Base-by-base conservation (phyloP, 768 basidiomycete genomes). In the Tubosaeta brunneosetosa region DNA sequence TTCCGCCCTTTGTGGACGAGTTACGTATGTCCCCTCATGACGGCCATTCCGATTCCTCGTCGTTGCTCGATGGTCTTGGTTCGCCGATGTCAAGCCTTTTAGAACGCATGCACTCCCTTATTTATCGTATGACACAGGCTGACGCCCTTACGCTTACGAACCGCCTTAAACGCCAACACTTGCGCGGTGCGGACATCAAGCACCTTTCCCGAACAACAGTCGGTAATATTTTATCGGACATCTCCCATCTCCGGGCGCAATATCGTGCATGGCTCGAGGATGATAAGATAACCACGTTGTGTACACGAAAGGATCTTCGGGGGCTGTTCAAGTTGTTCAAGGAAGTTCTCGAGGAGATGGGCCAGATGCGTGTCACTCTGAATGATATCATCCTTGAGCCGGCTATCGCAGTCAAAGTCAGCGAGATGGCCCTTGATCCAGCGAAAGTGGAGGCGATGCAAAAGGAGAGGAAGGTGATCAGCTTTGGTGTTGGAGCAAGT, bases 371-470 rank as follows among this genome's bases (percentile, higher is more conserved):
- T 47, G 81, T 84, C 32, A 80, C 85, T 36, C 72, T 98, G 56
- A 99, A 99, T 64, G 87, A 94, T 51, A 77, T 97, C 41, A 86
- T 93, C 44, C 78, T 99, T 22, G 93, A 98, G 52, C 97, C 97
- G 16, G 70, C 79, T 1, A 74, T 84, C 34, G 94, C 94, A 5
- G 58, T 68, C 2, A 83, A 78, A 62, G 72, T 98, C 31, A 82
- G 86, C 67, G 85, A 92, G 56, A 69, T 80, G 60, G 85, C 84
- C 3, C 67, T 90, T 68, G 78, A 85, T 53, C 81, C 82, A 0
- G 72, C 71, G 25, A 82, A 81, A 62, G 77, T 69, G 2, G 77
- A 77, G 19, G 67, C 65, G 1, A 71, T 74, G 50, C 67, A 69
- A 45, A 68, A 65, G 47, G 72, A 71, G 49, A 59, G 48, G 32